Evolutionary conservation across 1,284 basidiomycete species (phyloP).

Genomic region (Papiliotrema terrestris): DNA sequence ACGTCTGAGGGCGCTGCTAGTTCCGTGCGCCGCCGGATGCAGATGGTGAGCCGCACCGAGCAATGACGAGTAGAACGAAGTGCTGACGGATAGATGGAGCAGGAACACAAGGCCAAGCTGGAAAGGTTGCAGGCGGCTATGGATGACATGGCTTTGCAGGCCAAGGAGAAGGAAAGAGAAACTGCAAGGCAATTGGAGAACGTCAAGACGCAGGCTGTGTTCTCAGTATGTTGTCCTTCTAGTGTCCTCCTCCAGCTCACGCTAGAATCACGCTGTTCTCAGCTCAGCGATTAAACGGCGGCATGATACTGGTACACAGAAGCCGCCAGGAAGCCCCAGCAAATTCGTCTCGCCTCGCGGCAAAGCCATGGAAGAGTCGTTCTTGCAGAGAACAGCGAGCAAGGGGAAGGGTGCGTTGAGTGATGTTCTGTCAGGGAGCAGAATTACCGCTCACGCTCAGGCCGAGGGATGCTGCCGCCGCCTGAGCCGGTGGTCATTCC

Average conservation of each 20-base stretch:
- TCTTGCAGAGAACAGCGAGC: slow-evolving; percentile 11
- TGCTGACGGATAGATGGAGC: not conserved
- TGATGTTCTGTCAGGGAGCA: too few species aligned
- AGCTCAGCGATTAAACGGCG: slow-evolving; percentile 22
- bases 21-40: not conserved
- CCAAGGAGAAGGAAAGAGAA: slow-evolving; percentile 30
- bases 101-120: not conserved
- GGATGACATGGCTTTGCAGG: slow-evolving; percentile 27
- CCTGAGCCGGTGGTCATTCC: slow-evolving; percentile 14
- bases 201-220: slow-evolving; percentile 41
- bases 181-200: slow-evolving; percentile 31
- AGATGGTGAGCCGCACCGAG: slow-evolving; percentile 32
- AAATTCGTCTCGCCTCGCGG: slow-evolving; percentile 23
- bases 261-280: slow-evolving; percentile 24
- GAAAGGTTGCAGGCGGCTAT: slow-evolving; percentile 20
- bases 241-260: not conserved
- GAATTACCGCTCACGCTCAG: not conserved
- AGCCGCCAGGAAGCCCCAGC: slow-evolving; percentile 12
- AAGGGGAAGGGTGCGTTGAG: slow-evolving; percentile 29
- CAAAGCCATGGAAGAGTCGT: slow-evolving; percentile 2
- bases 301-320: not conserved
- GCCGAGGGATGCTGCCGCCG: slow-evolving; percentile 9
- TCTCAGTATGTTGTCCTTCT: slow-evolving; percentile 26
- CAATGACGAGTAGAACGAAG: not conserved
- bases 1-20: slow-evolving; percentile 13